Conservation (phyloP, 2,329 filamentous ascomycete species). For the Laburnicola sp. region DNA sequence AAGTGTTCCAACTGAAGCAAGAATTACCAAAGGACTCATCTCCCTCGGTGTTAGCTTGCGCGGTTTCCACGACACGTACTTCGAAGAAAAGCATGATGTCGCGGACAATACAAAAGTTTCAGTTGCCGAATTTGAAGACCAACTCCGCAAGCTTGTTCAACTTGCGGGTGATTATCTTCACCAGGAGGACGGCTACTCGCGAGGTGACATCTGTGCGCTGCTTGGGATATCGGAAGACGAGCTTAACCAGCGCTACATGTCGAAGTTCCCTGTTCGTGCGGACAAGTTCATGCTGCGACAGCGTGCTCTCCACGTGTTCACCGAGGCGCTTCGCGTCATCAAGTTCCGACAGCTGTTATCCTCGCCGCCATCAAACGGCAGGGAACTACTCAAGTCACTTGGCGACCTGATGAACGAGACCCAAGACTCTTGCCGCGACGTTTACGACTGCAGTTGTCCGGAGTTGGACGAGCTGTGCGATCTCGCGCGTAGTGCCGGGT, state of each 20-base stretch:
- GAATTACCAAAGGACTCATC: conserved; percentile 74
- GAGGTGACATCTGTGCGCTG: conserved; percentile 76
- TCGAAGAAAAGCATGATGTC: conserved; percentile 57
- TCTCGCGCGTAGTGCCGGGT: conserved; percentile 76
- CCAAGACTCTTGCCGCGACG: conserved; percentile 80
- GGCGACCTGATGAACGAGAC: conserved; percentile 87
- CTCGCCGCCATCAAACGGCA: conserved; percentile 49
- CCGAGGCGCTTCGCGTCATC: conserved; percentile 82
- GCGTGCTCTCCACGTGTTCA: conserved; percentile 87
- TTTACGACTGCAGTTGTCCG: conserved; percentile 89
- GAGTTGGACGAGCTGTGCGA: conserved; percentile 89
- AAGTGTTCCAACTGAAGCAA: conserved; percentile 59
- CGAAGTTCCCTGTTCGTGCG: conserved; percentile 84
- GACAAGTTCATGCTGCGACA: conserved; percentile 86
- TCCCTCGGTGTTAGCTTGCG: conserved; percentile 82
- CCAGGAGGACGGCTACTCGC: conserved; percentile 81
- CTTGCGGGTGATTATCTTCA: conserved; percentile 72
- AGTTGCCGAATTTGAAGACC: conserved; percentile 54
- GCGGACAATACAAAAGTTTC: conserved; percentile 54
- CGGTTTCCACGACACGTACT: conserved; percentile 84
- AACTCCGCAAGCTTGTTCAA: conserved; percentile 73
- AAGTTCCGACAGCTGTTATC: conserved; percentile 78
- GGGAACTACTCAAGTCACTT: conserved; percentile 71
- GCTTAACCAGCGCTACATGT: conserved; percentile 77
- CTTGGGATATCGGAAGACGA: conserved; percentile 71